Evolutionary conservation across 163 green algal genomes (phyloP).

Genomic region (Chlorella variabilis): DNA sequence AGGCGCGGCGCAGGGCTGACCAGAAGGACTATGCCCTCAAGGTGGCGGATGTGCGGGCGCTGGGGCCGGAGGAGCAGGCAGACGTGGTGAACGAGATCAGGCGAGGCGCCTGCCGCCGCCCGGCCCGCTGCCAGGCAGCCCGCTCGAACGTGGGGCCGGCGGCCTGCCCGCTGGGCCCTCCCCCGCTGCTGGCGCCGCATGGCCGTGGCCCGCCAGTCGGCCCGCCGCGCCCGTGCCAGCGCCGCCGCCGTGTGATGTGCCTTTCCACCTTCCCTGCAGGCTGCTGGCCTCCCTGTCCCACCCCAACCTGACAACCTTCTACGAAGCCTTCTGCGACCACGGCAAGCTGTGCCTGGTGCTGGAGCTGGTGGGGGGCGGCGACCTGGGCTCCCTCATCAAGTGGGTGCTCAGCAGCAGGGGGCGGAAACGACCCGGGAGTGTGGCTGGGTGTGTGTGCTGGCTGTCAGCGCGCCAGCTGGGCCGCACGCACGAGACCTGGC

Average conservation of each 20-base stretch:
- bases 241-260: too few relatives aligned
- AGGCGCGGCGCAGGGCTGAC: background rate
- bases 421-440: too few relatives aligned
- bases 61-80: constrained; percentile 68
- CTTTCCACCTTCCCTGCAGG: too few relatives aligned
- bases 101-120: constrained; percentile 69
- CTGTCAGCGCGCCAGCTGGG: too few relatives aligned
- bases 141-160: too few relatives aligned
- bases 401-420: constrained; percentile 18
- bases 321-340: constrained; percentile 89
- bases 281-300: constrained; percentile 84
- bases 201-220: too few relatives aligned
- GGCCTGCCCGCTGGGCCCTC: too few relatives aligned
- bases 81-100: constrained; percentile 58
- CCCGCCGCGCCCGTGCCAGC: too few relatives aligned
- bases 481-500: too few relatives aligned
- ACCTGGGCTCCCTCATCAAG: constrained; percentile 32
- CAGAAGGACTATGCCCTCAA: constrained; percentile 14
- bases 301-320: constrained; percentile 75
- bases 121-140: too few relatives aligned
- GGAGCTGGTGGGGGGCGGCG: constrained; percentile 62
- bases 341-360: constrained; percentile 88
- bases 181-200: too few relatives aligned
- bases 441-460: too few relatives aligned
- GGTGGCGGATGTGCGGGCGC: background rate